Base-by-base conservation (phyloP, 129 eudicot species). In the Centella asiatica region DNA sequence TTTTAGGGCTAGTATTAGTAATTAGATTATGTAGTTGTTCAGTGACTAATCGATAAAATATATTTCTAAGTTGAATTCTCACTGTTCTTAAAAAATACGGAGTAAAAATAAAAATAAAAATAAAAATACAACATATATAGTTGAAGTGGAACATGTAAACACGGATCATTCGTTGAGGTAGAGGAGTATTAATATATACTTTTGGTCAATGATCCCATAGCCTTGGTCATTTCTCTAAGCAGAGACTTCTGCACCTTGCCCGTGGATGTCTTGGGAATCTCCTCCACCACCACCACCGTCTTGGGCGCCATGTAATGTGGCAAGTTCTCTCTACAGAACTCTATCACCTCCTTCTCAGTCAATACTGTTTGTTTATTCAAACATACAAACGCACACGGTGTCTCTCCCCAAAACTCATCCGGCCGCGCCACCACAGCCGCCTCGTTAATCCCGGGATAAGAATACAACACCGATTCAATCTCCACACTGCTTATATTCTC, bases 221-320 rank as follows among this genome's bases (percentile, higher is more conserved):
- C 58, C 76, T 67, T 75, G 7, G 95, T 89, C 34, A 74, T 63
- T 28, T 71, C 82, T 60, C 89, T 62, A 3, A 86, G 71, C 61
- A 54, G 60, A 74, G 49, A 76, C 56, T 86, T 86, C 77, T 79
- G 79, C 14, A 86, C 77, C 65, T 86, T 86, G 59, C 95, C 95
- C 2, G 95, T 86, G 57, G 89, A 73, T 4, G 95, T 82, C 68
- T 85, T 82, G 17, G 95, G 95, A 49, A 85, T 67, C 84, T 82
- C 95, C 22, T 62, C 78, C 83, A 57, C 56, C 26, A 85, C 71
- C 73, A 82, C 81, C 86, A 86, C 89, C 62, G 76, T 82, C 84
- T 72, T 86, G 2, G 95, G 95, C 36, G 79, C 89, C 95, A 86
- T 82, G 60, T 82, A 85, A 70, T 68, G 89, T 42, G 95, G 79